phyloP scores from a whole-genome alignment of 345 rosid genomes.

The Populus alba region DNA sequence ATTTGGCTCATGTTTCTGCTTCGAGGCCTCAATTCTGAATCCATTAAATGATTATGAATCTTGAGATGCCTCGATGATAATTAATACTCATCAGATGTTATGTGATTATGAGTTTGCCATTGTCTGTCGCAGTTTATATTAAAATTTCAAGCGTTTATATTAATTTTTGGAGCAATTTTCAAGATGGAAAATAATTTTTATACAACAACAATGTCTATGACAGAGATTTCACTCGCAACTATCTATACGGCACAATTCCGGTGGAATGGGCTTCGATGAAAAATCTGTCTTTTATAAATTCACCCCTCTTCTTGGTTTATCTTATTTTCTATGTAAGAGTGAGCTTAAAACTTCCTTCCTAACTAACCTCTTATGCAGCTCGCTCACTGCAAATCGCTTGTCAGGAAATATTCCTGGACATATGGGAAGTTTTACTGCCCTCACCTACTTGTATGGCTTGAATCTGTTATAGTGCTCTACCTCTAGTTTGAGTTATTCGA shows the following conservation, averaged over 20 bases:
- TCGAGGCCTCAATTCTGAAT: too few species aligned
- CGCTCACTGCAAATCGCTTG: constrained; percentile 7
- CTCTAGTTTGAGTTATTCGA: neutral
- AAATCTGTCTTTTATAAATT: neutral
- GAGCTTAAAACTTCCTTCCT: too few species aligned
- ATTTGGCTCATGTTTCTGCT: too few species aligned
- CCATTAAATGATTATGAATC: neutral
- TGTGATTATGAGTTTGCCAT: too few species aligned
- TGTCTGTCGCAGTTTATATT: too few species aligned
- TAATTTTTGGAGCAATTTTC: too few species aligned
- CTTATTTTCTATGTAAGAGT: neutral
- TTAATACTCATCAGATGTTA: too few species aligned
- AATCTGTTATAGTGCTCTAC: neutral
- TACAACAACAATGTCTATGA: neutral
- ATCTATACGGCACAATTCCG: constrained; percentile 15
- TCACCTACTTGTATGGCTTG: constrained; percentile 14
- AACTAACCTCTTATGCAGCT: neutral
- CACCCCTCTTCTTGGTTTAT: too few species aligned
- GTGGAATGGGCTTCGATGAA: constrained; percentile 16
- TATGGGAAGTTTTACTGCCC: constrained; percentile 3
- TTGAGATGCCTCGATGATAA: too few species aligned
- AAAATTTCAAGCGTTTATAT: too few species aligned
- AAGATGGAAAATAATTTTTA: too few species aligned
- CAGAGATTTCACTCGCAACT: constrained; percentile 17
- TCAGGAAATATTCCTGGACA: constrained; percentile 12